Conservation (phyloP, 495 filamentous ascomycete genomes). For the Rostrohypoxylon terebratum region DNA sequence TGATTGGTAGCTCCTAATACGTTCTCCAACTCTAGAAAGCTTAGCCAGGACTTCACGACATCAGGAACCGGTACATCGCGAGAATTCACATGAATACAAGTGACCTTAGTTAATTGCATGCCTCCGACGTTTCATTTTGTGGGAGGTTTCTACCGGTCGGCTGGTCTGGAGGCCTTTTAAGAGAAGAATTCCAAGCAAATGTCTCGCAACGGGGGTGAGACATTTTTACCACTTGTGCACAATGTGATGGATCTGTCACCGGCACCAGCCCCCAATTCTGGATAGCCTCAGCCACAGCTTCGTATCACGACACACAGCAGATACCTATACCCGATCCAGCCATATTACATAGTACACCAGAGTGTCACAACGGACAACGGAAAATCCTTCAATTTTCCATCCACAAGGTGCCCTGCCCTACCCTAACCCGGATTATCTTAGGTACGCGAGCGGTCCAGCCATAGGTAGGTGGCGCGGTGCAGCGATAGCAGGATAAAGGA, state of each 20-base stretch:
- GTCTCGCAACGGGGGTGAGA: neutral
- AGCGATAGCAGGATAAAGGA: constrained; percentile 13
- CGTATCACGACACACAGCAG: neutral
- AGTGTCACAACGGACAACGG: neutral
- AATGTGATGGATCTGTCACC: no score
- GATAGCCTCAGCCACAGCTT: constrained; percentile 1
- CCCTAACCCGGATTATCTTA: constrained; percentile 12
- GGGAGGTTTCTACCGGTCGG: neutral
- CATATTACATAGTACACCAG: neutral
- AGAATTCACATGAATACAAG: neutral
- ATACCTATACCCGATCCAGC: neutral
- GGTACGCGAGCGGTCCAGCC: constrained; percentile 15
- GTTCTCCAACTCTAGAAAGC: neutral
- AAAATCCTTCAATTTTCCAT: neutral
- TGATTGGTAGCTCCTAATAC: neutral
- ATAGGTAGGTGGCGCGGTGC: neutral
- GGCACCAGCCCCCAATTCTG: neutral
- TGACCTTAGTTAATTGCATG: neutral
- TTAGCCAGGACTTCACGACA: neutral
- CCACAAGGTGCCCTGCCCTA: neutral
- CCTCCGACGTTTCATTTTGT: neutral
- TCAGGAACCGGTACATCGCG: neutral
- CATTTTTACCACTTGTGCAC: neutral
- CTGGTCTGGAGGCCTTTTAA: neutral
- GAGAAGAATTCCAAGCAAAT: neutral